Evolutionary conservation across 768 basidiomycete genomes (phyloP).

Genomic region (Candolleomyces aberdarensis): DNA sequence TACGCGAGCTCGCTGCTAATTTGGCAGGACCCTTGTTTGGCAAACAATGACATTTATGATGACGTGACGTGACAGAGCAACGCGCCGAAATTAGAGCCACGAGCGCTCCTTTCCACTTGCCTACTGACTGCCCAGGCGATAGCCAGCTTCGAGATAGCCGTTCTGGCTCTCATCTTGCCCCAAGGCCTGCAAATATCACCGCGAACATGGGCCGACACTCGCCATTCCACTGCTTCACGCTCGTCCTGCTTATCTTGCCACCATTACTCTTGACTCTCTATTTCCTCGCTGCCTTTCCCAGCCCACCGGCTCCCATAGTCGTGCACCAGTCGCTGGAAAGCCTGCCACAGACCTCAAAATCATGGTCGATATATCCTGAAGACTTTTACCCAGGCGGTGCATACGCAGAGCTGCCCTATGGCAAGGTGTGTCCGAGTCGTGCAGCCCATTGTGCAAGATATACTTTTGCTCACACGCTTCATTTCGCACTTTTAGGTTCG

Average conservation of each 20-base stretch:
- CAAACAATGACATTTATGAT: too few species aligned
- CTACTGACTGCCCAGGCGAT: too few species aligned
- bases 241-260: conserved; percentile 57
- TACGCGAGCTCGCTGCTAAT: too few species aligned
- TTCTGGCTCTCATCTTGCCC: too few species aligned
- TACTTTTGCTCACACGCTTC: background rate
- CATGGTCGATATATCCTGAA: conserved; percentile 74
- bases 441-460: background rate
- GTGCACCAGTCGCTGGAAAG: conserved; percentile 60
- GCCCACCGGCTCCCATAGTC: conserved; percentile 46
- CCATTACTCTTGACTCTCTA: conserved; percentile 59
- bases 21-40: too few species aligned
- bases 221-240: conserved; percentile 39
- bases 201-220: conserved; percentile 5
- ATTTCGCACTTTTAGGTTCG: conserved; percentile 44
- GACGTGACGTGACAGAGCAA: too few species aligned
- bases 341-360: conserved; percentile 49
- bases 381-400: conserved; percentile 61
- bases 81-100: too few species aligned
- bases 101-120: too few species aligned
- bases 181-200: background rate
- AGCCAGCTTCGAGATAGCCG: too few species aligned
- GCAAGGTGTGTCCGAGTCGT: conserved; percentile 41
- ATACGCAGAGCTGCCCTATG: conserved; percentile 65
- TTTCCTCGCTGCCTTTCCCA: conserved; percentile 64